Evolutionary conservation across 768 basidiomycete genomes (phyloP), one percentile per base, ranked within the genome.

Genomic region (Hydnomerulius pinastri): DNA sequence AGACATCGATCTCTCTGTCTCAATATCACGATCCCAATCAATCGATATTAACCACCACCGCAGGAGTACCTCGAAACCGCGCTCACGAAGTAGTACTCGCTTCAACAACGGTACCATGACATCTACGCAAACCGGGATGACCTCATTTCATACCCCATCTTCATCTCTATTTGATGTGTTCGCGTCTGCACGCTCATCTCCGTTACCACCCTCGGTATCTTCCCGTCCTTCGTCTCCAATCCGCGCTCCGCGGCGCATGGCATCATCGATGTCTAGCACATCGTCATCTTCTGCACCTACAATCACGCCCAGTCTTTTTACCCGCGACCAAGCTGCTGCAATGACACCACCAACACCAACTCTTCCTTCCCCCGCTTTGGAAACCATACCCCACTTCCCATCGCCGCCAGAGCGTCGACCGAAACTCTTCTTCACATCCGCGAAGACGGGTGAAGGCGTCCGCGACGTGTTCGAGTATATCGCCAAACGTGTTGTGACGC

Each of bases 361-460:
- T 7, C 43, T 48, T 18, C 43, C 49, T 17, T 40, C 56, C 13
- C 41, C 45, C 4, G 28, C 29, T 50, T 27, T 59, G 28, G 57
- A 58, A n/a, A 32, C 50, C 35, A 55, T 37, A 41, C 46, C 60
- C 17, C 25, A 27, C 43, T 40, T 44, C 50, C 52, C 50, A 46
- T 50, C 58, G 0, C 54, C 59, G 1, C 78, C 73, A 0, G 82
- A 81, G 25, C 72, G 66, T 1, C 79, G 85, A 3, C 84, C 87
- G 0, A 80, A 74, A 64, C 69, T 90, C 10, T 88, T 90, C 66
- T 85, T 87, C 61, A 81, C 87, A 6, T 87, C 85, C 1, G 89
- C 90, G 3, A 89, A 89, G 68, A 89, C 86, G 4, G 90, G 90
- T 0, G 77, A 80, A 29, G 83, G 86, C 7, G 87, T 91, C 0